phyloP scores from a whole-genome alignment of 805 yeast genomes.

The Myxozyma neotropica region DNA sequence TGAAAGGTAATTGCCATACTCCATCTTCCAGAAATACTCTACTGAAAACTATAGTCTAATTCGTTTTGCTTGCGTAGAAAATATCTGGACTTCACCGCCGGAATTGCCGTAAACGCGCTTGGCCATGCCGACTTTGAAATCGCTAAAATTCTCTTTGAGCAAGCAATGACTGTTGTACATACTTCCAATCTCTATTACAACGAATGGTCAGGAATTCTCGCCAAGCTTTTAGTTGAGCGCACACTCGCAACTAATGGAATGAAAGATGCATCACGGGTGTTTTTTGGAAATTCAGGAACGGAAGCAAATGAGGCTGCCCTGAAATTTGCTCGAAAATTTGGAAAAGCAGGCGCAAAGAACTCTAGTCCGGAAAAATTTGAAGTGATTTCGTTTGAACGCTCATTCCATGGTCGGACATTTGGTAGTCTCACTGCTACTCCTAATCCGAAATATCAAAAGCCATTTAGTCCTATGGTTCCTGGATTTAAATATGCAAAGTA shows the following conservation, averaged over 20 bases:
- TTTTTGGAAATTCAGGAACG: constrained; percentile 71
- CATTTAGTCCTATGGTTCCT: constrained; percentile 90
- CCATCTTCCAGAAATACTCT: no score
- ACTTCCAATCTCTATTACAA: constrained; percentile 85
- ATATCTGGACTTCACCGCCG: constrained; percentile 90
- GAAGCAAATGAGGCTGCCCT: constrained; percentile 82
- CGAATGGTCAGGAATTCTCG: constrained; percentile 77
- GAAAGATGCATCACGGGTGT: constrained; percentile 70
- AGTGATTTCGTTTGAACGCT: constrained; percentile 80
- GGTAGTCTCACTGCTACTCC: constrained; percentile 93
- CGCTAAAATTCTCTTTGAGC: constrained; percentile 69
- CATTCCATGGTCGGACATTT: constrained; percentile 95
- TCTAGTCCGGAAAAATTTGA: constrained; percentile 55
- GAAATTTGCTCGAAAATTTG: constrained; percentile 80
- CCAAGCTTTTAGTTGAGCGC: constrained; percentile 66
- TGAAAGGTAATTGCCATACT: constrained; percentile 46
- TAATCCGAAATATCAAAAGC: constrained; percentile 88
- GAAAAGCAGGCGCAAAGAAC: constrained; percentile 47
- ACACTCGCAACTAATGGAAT: constrained; percentile 79
- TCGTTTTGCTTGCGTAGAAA: no score
- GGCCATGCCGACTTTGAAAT: constrained; percentile 84
- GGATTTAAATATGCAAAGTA: constrained; percentile 74
- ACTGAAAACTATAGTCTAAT: no score
- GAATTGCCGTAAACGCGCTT: constrained; percentile 94
- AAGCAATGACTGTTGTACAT: constrained; percentile 73